phyloP scores from a whole-genome alignment of 371 early-diverging fungal species.

The Mycotypha africana region DNA sequence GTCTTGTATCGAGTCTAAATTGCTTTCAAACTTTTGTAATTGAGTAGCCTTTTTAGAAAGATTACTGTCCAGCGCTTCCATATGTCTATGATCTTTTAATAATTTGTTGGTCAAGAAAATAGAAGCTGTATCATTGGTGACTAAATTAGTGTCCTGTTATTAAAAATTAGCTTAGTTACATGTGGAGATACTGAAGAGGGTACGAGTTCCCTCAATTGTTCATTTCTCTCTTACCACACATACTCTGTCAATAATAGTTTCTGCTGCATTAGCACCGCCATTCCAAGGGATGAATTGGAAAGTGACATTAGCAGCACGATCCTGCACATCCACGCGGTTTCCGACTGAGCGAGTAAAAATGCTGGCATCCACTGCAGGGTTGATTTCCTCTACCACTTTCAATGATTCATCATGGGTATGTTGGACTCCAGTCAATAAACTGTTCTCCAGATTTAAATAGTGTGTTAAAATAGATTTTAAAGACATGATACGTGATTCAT shows the following conservation, averaged over 20 bases:
- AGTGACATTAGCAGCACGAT: conserved; percentile 16
- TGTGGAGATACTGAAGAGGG: neutral
- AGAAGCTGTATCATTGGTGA: conserved; percentile 46
- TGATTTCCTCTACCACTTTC: conserved; percentile 32
- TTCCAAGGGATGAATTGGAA: conserved; percentile 41
- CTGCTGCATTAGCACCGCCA: conserved; percentile 30
- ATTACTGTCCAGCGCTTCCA: conserved; percentile 42
- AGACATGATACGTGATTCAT: conserved; percentile 45
- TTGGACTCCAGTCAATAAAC: conserved; percentile 30
- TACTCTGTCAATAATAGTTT: conserved; percentile 36
- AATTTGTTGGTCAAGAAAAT: conserved; percentile 62
- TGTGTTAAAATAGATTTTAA: conserved; percentile 42
- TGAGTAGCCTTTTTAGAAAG: conserved; percentile 29
- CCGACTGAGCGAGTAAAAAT: conserved; percentile 37
- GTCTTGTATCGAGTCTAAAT: conserved; percentile 10
- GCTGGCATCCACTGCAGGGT: conserved; percentile 45
- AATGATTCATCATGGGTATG: conserved; percentile 33
- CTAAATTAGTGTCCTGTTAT: conserved; percentile 51
- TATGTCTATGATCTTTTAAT: conserved; percentile 46
- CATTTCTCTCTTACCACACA: neutral
- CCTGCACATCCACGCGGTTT: conserved; percentile 4
- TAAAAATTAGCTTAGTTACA: no score
- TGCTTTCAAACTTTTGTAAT: conserved; percentile 14
- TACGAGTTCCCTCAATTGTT: neutral
- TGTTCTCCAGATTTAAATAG: conserved; percentile 43